A percentile compares a stretch with the other conserved stretches of the same genome.
phyloP scores from a whole-genome alignment of 2,329 filamentous ascomycete genomes.

The Alternaria sp. region DNA sequence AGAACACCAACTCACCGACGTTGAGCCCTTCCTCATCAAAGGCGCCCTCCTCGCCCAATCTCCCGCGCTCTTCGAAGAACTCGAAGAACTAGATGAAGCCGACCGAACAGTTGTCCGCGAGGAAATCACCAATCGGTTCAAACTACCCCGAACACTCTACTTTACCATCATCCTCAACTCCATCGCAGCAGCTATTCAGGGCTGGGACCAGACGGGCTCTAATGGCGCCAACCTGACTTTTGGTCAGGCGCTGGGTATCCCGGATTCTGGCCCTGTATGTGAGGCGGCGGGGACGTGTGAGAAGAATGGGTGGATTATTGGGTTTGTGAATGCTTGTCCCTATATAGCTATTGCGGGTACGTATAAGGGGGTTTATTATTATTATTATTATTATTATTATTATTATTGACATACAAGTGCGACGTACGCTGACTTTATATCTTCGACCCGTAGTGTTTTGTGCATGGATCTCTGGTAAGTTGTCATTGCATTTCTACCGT shows the following conservation, averaged over 20 bases:
- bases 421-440: not conserved
- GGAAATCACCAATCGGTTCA: conserved; percentile 71
- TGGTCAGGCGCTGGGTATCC: conserved; percentile 52
- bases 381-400: no score
- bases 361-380: not conserved
- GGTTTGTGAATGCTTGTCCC: conserved; percentile 45
- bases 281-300: conserved; percentile 36
- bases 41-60: conserved; percentile 75
- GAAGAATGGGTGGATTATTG: conserved; percentile 47
- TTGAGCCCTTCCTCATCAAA: conserved; percentile 63
- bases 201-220: conserved; percentile 69
- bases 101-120: conserved; percentile 67
- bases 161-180: conserved; percentile 73
- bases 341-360: conserved; percentile 40
- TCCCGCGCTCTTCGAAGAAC: conserved; percentile 68
- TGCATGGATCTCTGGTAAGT: conserved; percentile 33
- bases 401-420: no score
- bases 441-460: conserved; percentile 24
- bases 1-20: conserved; percentile 66
- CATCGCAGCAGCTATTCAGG: conserved; percentile 71
- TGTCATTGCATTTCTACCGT: not conserved
- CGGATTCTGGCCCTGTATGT: conserved; percentile 36
- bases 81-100: conserved; percentile 68
- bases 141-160: conserved; percentile 65
- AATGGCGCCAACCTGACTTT: conserved; percentile 67